Evolutionary conservation across 78 protist species (phyloP), one percentile per base, ranked within the genome.

Genomic region (Mastigamoeba balamuthi): DNA sequence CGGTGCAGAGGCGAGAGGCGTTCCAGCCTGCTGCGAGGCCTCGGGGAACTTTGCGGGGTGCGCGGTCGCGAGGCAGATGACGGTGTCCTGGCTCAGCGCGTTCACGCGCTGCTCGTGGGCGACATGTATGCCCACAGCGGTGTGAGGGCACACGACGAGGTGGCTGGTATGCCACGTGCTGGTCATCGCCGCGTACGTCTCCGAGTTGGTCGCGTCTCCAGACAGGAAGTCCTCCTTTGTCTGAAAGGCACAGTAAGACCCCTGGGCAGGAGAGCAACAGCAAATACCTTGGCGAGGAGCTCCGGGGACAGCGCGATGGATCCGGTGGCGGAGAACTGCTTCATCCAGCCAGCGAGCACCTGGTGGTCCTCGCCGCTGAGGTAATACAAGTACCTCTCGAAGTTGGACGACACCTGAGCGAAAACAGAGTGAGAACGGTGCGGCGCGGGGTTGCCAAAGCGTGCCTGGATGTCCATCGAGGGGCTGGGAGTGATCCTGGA

Each of bases 391-490:
- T 30, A 84, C 5, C 90, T 48, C 78, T 86, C 90, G 36, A 86
- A 80, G 75, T 86, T 86, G 82, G 53, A n/a, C 8, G 80, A 35
- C n/a, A 86, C 71, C 42, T 48, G 17, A 25, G 58, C 17, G n/a
- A n/a, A n/a, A n/a, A n/a, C n/a, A n/a, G 58, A 48, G 58, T 48
- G 58, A 48, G 58, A 25, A 25, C 17, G 58, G 33, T 48, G 17
- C 17, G 17, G 33, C 17, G 17, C 17, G 33, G 17, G 17, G 17
- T 48, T 48, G 17, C 17, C 58, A 17, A 25, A 25, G 58, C 58
- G 17, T n/a, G 17, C 58, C 17, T 68, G 74, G 40, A 86, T 86
- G 69, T 86, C 90, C 90, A 86, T 86, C 10, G 85, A 17, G 30
- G 90, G 85, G 3, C 83, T 75, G 10, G 6, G 27, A 6, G 85